Evolutionary conservation across 1,139 yeast genomes (phyloP).

Genomic region (Suhomyces guaymorum): DNA sequence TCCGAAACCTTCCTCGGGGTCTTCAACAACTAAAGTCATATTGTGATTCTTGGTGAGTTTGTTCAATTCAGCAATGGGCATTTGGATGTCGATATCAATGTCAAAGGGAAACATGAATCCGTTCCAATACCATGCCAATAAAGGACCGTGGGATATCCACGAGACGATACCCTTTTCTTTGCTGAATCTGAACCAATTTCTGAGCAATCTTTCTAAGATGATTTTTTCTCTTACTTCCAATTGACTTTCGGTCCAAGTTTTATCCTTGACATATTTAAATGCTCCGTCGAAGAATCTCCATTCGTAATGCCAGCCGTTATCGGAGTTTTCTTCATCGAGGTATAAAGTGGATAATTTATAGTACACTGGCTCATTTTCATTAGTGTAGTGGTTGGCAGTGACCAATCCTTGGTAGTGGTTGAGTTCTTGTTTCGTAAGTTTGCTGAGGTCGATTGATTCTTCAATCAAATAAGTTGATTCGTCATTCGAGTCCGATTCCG

Average conservation of each 20-base stretch:
- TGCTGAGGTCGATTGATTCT: background rate
- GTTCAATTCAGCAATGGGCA: constrained; percentile 17
- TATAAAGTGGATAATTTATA: constrained; percentile 37
- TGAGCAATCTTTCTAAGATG: constrained; percentile 27
- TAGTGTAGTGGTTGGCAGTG: constrained; percentile 19
- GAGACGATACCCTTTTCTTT: constrained; percentile 32
- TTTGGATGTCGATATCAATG: constrained; percentile 18
- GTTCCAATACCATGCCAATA: constrained; percentile 31
- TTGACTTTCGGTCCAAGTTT: constrained; percentile 29
- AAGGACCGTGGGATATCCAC: constrained; percentile 34
- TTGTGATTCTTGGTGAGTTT: constrained; percentile 13
- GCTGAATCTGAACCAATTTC: constrained; percentile 28
- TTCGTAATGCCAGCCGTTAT: constrained; percentile 42
- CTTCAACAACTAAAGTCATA: constrained; percentile 18
- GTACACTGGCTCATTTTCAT: constrained; percentile 29
- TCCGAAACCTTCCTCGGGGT: constrained; percentile 15
- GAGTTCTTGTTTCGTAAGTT: constrained; percentile 22
- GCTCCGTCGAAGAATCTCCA: constrained; percentile 45
- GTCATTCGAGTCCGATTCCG: no score
- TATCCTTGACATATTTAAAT: constrained; percentile 26
- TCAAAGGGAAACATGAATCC: constrained; percentile 20
- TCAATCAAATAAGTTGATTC: background rate
- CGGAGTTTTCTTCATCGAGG: constrained; percentile 27
- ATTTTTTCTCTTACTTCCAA: constrained; percentile 26
- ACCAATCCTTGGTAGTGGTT: constrained; percentile 30